Evolutionary conservation across 1,284 basidiomycete species (phyloP).

Genomic region (Anthracocystis panici-leucophaei): DNA sequence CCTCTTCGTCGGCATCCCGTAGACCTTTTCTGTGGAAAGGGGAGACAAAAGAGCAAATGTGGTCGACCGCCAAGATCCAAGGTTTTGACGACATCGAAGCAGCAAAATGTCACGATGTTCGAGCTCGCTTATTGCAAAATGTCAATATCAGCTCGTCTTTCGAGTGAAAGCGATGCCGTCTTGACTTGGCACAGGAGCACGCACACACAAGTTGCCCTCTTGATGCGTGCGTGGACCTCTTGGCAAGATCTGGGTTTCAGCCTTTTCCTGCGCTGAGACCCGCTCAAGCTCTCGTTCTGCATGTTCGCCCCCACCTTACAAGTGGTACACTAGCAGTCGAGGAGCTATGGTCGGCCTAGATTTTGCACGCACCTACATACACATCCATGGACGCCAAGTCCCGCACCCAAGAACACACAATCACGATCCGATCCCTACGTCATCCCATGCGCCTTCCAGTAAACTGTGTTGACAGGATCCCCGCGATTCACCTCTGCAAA

Average conservation of each 20-base stretch:
- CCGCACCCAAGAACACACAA: slow-evolving; percentile 12
- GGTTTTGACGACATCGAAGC: too few relatives aligned
- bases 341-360: background rate
- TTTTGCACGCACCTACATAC: slow-evolving; percentile 3
- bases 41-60: too few relatives aligned
- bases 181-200: background rate
- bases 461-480: background rate
- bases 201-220: background rate
- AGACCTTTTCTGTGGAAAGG: too few relatives aligned
- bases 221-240: background rate
- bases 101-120: too few relatives aligned
- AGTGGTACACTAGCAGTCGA: too few relatives aligned
- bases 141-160: too few relatives aligned
- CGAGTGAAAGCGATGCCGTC: background rate
- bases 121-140: too few relatives aligned
- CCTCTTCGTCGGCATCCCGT: too few relatives aligned
- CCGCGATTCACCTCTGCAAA: too few relatives aligned
- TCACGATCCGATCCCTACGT: background rate
- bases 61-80: too few relatives aligned
- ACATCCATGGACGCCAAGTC: slow-evolving; percentile 25
- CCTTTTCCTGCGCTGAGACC: background rate
- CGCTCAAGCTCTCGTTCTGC: background rate
- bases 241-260: background rate
- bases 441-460: background rate
- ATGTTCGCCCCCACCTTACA: background rate